Percentiles rank a stretch among this genome's conserved stretches.
phyloP scores from a whole-genome alignment of 108 stramenopile genomes.

The Craspedostauros australis region DNA sequence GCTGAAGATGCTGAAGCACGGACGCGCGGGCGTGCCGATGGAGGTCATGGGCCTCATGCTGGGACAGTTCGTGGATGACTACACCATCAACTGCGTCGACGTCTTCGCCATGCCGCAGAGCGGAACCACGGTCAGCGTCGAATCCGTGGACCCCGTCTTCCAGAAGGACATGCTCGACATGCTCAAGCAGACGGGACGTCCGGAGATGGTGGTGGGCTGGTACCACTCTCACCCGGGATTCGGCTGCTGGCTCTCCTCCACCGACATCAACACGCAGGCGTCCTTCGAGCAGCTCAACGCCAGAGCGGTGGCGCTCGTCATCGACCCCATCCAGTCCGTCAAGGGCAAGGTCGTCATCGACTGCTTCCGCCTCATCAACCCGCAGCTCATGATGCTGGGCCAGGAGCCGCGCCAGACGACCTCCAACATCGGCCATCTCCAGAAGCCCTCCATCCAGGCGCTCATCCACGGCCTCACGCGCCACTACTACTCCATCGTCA shows the following conservation, averaged over 20 bases:
- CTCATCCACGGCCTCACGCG: slow-evolving; percentile 98
- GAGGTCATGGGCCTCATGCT: slow-evolving; percentile 99
- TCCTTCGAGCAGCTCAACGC: slow-evolving; percentile 94
- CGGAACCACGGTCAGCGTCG: slow-evolving; percentile 96
- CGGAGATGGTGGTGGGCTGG: slow-evolving; percentile 98
- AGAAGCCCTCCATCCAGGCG: slow-evolving; percentile 98
- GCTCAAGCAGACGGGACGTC: slow-evolving; percentile 97
- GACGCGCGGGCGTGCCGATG: slow-evolving; percentile 99
- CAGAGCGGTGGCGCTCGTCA: slow-evolving; percentile 95
- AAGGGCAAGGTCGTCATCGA: slow-evolving; percentile 99
- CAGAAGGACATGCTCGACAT: slow-evolving; percentile 99
- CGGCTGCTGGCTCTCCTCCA: slow-evolving; percentile 97
- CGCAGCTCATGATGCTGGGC: slow-evolving; percentile 96
- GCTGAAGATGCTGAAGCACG: slow-evolving; percentile 99
- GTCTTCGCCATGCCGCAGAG: slow-evolving; percentile 99
- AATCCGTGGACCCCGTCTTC: slow-evolving; percentile 98
- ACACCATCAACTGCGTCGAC: slow-evolving; percentile 99
- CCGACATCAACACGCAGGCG: slow-evolving; percentile 99
- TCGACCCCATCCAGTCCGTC: slow-evolving; percentile 98
- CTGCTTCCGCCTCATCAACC: slow-evolving; percentile 98
- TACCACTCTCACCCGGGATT: slow-evolving; percentile 99
- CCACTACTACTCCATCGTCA: slow-evolving; percentile 98
- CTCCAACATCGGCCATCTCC: slow-evolving; percentile 96
- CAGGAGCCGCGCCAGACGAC: slow-evolving; percentile 98
- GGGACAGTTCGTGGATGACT: slow-evolving; percentile 99